Base-by-base conservation (phyloP, 371 early-diverging fungal genomes). In the Entomophthora muscae region DNA sequence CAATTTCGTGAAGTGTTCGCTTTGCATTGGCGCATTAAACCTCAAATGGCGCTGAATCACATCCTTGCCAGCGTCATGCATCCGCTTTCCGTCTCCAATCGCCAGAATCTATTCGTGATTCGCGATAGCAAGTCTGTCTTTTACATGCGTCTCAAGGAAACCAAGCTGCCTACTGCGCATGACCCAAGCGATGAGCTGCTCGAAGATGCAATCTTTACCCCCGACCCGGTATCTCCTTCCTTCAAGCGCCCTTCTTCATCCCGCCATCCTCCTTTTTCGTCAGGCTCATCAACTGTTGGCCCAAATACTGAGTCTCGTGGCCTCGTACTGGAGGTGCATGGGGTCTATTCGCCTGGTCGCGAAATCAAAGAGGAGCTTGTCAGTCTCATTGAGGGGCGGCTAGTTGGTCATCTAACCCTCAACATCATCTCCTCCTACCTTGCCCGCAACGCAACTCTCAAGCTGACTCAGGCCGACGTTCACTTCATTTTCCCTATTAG, bases 11-110 rank as follows among this genome's bases (percentile, higher is more conserved):
- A 76, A 27, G 69, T 72, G 21, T 87, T 89, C 65, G 80, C 83
- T 1, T 66, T 90, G 0, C 90, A 89, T 64, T 85, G 86, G 84
- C 77, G 92, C 21, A 69, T 91, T 29, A 77, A 75, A 57, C 83
- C 87, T 0, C 74, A 75, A 17, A 72, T 79, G 42, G 90, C 89
- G 0, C 71, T 84, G 17, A 83, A 75, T 59, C 73, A 73, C 21
- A 72, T 88, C 12, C 68, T 79, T 24, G 71, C 76, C 13, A 69
- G 73, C 27, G 72, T 81, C 0, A 70, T 90, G 13, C 72, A 76
- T 21, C 77, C 80, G 0, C 78, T 89, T 29, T 73, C 79, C 24
- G 84, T 91, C 17, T 73, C 76, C 32, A 91, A 91, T 67, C 75
- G 89, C 24, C 81, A 81, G 27, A 78, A 85, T 63, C 79, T 84